These are phyloP conservation scores for Porcisia deanei DNA, from an alignment of 208 protist genomes.

Conservation along the genomic window DNA sequence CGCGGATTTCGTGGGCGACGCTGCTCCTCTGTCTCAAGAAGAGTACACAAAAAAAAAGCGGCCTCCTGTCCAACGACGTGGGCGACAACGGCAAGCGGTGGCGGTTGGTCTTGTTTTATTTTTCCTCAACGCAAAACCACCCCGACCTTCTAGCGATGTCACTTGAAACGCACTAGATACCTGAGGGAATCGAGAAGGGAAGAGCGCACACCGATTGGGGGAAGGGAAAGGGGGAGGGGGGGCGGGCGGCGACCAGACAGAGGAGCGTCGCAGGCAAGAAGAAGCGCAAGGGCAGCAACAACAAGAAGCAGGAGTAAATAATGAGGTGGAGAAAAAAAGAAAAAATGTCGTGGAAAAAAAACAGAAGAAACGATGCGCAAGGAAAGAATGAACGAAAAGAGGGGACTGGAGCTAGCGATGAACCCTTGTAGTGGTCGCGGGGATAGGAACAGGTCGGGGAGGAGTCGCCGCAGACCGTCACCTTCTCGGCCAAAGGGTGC, in stretches of 20 bases:
- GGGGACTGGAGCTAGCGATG: not conserved
- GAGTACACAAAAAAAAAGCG: not conserved
- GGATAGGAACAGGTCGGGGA: not conserved
- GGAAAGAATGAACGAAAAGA: not conserved
- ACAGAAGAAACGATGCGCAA: not conserved
- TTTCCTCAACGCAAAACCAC: conserved; percentile 17
- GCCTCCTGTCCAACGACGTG: conserved; percentile 11
- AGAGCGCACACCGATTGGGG: not conserved
- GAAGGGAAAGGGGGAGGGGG: not conserved
- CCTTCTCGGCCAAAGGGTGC: not conserved
- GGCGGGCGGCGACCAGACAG: too few species aligned
- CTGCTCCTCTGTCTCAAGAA: conserved; percentile 1
- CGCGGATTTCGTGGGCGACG: not conserved
- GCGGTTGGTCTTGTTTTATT: conserved; percentile 21
- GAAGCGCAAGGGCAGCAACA: not conserved
- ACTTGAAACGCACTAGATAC: not conserved
- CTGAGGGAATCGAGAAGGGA: not conserved
- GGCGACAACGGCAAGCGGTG: conserved; percentile 15
- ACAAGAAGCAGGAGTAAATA: not conserved
- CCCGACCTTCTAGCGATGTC: not conserved
- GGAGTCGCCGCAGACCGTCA: not conserved
- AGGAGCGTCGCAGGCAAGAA: not conserved
- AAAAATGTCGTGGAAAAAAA: not conserved
- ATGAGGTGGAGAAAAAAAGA: not conserved
- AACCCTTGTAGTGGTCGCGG: not conserved